Conservation (phyloP, 208 protist species). For the Wallacemonas rigidus region DNA sequence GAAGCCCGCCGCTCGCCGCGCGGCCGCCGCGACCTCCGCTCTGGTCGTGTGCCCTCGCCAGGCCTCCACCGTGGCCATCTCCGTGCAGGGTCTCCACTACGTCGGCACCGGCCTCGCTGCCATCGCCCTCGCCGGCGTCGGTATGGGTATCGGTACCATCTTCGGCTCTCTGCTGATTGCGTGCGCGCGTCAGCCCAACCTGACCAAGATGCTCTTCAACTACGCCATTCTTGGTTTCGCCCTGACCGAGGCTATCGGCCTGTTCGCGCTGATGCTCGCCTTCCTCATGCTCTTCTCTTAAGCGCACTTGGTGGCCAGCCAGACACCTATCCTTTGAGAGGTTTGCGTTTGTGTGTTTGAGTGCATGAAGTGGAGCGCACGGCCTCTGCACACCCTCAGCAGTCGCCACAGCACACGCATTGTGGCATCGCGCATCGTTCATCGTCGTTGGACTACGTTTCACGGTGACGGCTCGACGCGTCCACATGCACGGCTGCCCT, state of each 20-base stretch:
- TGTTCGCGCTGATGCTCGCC: constrained; percentile 78
- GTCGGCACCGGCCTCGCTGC: constrained; percentile 78
- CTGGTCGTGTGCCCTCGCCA: constrained; percentile 40
- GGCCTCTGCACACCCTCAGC: too few relatives aligned
- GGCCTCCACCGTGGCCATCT: constrained; percentile 71
- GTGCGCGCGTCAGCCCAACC: constrained; percentile 78
- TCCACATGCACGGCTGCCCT: too few relatives aligned
- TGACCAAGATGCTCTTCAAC: constrained; percentile 81
- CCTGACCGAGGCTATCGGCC: constrained; percentile 79
- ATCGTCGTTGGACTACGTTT: background rate
- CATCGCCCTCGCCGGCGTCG: constrained; percentile 71
- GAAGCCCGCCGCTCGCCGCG: constrained; percentile 31
- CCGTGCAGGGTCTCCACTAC: constrained; percentile 74
- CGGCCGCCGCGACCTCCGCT: constrained; percentile 34
- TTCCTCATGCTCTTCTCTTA: constrained; percentile 88
- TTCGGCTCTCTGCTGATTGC: constrained; percentile 69
- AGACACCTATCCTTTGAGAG: too few relatives aligned
- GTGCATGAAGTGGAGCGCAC: too few relatives aligned
- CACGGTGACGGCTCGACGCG: background rate
- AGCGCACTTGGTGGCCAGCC: constrained; percentile 9
- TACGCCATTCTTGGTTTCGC: constrained; percentile 85
- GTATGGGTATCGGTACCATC: constrained; percentile 72
- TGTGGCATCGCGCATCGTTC: too few relatives aligned
- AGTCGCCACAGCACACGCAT: too few relatives aligned
- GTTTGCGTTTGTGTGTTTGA: too few relatives aligned